phyloP scores from a whole-genome alignment of 2,329 filamentous ascomycete species.

The Fusarium aywerte region DNA sequence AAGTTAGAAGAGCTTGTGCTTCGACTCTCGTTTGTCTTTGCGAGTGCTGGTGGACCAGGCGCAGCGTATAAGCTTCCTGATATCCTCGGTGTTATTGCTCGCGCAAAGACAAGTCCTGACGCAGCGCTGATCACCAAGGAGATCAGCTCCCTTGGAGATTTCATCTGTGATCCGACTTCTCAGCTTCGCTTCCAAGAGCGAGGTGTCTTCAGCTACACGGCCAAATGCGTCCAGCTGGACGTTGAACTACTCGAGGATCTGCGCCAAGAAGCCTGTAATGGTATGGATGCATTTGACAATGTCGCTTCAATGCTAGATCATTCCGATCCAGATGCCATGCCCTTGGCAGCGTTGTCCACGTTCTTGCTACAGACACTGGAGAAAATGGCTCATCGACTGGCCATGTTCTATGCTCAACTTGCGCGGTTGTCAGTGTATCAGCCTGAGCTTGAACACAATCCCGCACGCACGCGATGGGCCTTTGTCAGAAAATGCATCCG shows the following conservation, averaged over 20 bases:
- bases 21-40: slow-evolving; percentile 62
- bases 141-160: slow-evolving; percentile 61
- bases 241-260: slow-evolving; percentile 65
- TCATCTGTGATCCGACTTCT: slow-evolving; percentile 58
- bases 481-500: slow-evolving; percentile 59
- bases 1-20: slow-evolving; percentile 65
- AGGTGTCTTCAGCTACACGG: slow-evolving; percentile 62
- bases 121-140: slow-evolving; percentile 60
- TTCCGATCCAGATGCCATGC: slow-evolving; percentile 51
- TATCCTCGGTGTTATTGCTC: slow-evolving; percentile 41
- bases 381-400: slow-evolving; percentile 62
- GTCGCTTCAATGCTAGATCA: slow-evolving; percentile 50
- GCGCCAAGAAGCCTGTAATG: slow-evolving; percentile 62
- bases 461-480: slow-evolving; percentile 63
- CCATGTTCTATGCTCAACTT: slow-evolving; percentile 63
- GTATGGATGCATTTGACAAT: slow-evolving; percentile 65
- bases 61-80: slow-evolving; percentile 52
- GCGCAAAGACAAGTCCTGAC: slow-evolving; percentile 54
- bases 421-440: slow-evolving; percentile 61
- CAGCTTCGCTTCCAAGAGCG: slow-evolving; percentile 62
- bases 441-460: slow-evolving; percentile 63
- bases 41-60: slow-evolving; percentile 57
- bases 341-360: slow-evolving; percentile 54
- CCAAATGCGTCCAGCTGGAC: slow-evolving; percentile 60
- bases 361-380: slow-evolving; percentile 65